A percentile compares a stretch with the other conserved stretches of the same genome.
phyloP scores from a whole-genome alignment of 768 basidiomycete species.

The Naganishia vaughanmartiniae region DNA sequence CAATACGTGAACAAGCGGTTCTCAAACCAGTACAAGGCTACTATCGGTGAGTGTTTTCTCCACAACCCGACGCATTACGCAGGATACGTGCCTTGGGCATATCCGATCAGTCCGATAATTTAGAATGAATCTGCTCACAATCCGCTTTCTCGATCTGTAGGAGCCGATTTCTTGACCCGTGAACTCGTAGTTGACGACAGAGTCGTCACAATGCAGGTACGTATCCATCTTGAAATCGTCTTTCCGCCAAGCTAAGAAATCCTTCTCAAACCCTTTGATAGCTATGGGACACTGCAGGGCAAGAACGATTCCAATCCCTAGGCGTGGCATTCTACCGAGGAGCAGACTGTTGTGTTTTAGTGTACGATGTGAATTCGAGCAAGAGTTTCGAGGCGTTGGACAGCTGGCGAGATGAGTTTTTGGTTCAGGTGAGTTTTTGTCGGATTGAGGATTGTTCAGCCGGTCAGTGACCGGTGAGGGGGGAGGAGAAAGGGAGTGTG shows the following conservation, averaged over 20 bases:
- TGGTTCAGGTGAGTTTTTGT: slow-evolving; percentile 61
- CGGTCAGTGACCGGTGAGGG: not conserved
- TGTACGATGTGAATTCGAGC: slow-evolving; percentile 97
- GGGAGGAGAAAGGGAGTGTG: not conserved
- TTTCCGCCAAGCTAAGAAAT: not conserved
- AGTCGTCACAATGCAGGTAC: slow-evolving; percentile 96
- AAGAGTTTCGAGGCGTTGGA: slow-evolving; percentile 99
- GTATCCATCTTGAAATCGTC: slow-evolving; percentile 35
- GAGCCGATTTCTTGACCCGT: slow-evolving; percentile 69
- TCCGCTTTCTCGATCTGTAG: slow-evolving; percentile 28
- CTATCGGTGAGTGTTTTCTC: slow-evolving; percentile 53
- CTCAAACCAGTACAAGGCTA: slow-evolving; percentile 99
- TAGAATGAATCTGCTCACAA: not conserved
- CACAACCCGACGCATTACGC: too few species aligned
- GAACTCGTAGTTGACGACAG: slow-evolving; percentile 98
- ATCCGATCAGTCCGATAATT: not conserved
- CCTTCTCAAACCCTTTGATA: slow-evolving; percentile 49
- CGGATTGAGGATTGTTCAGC: not conserved
- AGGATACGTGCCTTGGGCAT: too few species aligned
- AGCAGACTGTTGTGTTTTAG: slow-evolving; percentile 97
- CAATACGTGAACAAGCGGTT: slow-evolving; percentile 99
- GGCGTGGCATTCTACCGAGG: slow-evolving; percentile 99
- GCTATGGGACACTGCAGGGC: slow-evolving; percentile 99
- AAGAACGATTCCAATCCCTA: slow-evolving; percentile 98
- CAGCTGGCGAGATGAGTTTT: slow-evolving; percentile 98